Evolutionary conservation across 2,329 filamentous ascomycete genomes (phyloP).

Genomic region (Arachnopeziza araneosa): DNA sequence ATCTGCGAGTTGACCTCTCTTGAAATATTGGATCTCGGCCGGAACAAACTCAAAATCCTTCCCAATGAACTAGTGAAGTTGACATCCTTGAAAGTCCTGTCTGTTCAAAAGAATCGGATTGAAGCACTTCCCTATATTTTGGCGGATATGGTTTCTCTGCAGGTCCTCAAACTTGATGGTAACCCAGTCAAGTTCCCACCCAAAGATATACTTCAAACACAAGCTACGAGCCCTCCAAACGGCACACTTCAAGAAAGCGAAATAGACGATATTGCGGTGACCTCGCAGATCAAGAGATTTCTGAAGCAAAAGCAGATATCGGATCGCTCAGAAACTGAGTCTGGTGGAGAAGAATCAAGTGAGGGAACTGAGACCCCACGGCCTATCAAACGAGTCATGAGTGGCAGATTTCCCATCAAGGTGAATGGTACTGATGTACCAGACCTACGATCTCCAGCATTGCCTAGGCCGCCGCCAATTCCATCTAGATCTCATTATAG

Average conservation of each 20-base stretch:
- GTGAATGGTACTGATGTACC: conserved; percentile 68
- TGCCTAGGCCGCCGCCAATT: conserved; percentile 66
- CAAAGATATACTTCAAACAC: conserved; percentile 58
- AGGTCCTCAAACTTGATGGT: conserved; percentile 83
- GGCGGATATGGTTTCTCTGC: conserved; percentile 83
- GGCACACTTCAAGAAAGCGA: conserved; percentile 53
- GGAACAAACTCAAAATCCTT: conserved; percentile 74
- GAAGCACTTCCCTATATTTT: conserved; percentile 77
- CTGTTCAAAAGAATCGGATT: conserved; percentile 81
- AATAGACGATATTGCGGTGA: conserved; percentile 54
- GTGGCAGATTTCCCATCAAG: conserved; percentile 62
- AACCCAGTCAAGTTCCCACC: conserved; percentile 82
- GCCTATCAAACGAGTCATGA: conserved; percentile 55
- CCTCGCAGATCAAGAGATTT: conserved; percentile 56
- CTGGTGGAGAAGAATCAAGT: conserved; percentile 55
- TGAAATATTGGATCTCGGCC: conserved; percentile 87
- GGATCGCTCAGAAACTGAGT: conserved; percentile 49
- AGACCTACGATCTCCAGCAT: conserved; percentile 62
- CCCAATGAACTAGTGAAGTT: conserved; percentile 76
- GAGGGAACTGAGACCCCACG: conserved; percentile 79
- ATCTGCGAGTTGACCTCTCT: conserved; percentile 80
- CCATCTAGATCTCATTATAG: conserved; percentile 78
- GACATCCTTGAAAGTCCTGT: conserved; percentile 81
- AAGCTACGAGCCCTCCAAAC: conserved; percentile 49
- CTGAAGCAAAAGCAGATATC: conserved; percentile 44